phyloP scores from a whole-genome alignment of 176 grass and related monocot genomes.

The Bothriochloa decipiens region DNA sequence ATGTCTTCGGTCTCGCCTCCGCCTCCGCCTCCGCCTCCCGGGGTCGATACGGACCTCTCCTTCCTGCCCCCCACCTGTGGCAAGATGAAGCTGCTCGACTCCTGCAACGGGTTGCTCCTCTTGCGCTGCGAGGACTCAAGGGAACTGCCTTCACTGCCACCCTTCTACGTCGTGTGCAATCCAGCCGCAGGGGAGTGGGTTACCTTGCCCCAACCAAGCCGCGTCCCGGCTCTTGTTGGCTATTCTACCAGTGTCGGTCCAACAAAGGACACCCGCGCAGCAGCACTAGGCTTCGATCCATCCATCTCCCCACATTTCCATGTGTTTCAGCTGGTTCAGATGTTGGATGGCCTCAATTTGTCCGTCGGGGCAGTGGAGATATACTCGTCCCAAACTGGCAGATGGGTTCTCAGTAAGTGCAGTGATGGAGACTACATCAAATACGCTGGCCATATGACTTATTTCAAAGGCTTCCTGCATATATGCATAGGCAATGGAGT shows the following conservation, averaged over 20 bases:
- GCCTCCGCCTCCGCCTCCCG: not conserved
- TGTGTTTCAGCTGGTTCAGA: not conserved
- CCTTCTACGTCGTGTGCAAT: slow-evolving; percentile 30
- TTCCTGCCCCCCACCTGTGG: not conserved
- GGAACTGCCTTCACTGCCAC: not conserved
- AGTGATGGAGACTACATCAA: too few relatives aligned
- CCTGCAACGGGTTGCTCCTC: slow-evolving; percentile 29
- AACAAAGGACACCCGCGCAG: not conserved
- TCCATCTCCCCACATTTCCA: not conserved
- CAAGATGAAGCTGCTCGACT: not conserved
- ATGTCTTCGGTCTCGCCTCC: not conserved
- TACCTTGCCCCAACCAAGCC: not conserved
- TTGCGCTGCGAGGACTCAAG: not conserved
- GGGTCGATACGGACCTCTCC: not conserved
- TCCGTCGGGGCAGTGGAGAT: not conserved
- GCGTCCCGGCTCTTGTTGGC: too few relatives aligned
- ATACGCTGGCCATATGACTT: not conserved
- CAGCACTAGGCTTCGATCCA: not conserved
- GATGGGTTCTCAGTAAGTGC: not conserved
- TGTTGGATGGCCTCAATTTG: rapidly evolving
- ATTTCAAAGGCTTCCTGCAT: slow-evolving; percentile 6
- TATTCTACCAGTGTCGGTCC: too few relatives aligned
- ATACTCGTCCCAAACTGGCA: slow-evolving; percentile 16
- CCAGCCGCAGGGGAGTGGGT: not conserved
- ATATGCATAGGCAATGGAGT: not conserved